Evolutionary conservation across 2,329 filamentous ascomycete species (phyloP).

Genomic region (Rutstroemia sp.): DNA sequence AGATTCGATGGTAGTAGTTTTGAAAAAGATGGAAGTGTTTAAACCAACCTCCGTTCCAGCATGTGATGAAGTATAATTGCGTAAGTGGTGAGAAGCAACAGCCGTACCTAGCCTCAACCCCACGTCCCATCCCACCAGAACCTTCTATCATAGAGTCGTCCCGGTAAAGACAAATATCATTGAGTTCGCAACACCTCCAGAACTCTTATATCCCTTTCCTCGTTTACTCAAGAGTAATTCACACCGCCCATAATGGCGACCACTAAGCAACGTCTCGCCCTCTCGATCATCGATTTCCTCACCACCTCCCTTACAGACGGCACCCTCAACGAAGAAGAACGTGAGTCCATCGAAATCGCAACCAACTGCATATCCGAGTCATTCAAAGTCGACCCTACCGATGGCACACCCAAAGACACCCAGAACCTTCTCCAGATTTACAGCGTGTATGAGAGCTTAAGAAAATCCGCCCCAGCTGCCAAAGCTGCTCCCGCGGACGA

Average conservation of each 20-base stretch:
- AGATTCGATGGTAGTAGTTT: too few species aligned
- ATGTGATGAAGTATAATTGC: too few species aligned
- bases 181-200: too few species aligned
- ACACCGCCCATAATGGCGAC: constrained; percentile 24
- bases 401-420: constrained; percentile 71
- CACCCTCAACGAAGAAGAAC: constrained; percentile 79
- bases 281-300: constrained; percentile 96
- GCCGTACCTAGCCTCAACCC: neutral
- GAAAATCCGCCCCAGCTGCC: constrained; percentile 39
- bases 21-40: too few species aligned
- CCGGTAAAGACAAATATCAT: too few species aligned
- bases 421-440: constrained; percentile 90
- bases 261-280: constrained; percentile 72
- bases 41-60: too few species aligned
- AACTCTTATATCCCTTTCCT: too few species aligned
- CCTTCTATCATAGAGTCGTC: neutral
- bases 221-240: too few species aligned
- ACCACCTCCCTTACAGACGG: constrained; percentile 77
- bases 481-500: constrained; percentile 34
- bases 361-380: constrained; percentile 89
- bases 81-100: neutral
- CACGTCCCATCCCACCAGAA: neutral
- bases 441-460: constrained; percentile 92
- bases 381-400: constrained; percentile 86
- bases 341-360: constrained; percentile 89